Evolutionary conservation across 768 basidiomycete species (phyloP).

Genomic region (Kwoniella pini): DNA sequence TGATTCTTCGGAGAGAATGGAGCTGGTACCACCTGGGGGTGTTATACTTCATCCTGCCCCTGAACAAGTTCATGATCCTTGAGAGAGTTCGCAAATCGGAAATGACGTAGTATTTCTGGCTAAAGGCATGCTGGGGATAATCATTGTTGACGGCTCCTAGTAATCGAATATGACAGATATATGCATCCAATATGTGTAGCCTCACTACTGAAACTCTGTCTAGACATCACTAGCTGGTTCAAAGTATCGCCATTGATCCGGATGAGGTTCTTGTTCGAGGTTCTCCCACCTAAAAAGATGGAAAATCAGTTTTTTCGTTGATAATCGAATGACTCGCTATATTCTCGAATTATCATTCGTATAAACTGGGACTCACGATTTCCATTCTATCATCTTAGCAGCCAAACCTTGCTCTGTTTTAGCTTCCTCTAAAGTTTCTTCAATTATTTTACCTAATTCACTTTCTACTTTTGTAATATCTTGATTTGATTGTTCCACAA

Average conservation of each 20-base stretch:
- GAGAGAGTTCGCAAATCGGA: no score
- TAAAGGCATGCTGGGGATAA: no score
- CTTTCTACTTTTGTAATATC: conserved; percentile 70
- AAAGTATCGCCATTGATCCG: conserved; percentile 73
- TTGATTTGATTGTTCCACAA: conserved; percentile 68
- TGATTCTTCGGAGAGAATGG: no score
- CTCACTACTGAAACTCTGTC: not conserved
- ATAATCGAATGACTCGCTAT: no score
- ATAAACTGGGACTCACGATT: conserved; percentile 67
- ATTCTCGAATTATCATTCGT: no score
- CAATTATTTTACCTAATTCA: conserved; percentile 81
- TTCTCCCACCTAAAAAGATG: conserved; percentile 73
- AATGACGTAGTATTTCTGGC: no score
- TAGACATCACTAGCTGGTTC: conserved; percentile 37
- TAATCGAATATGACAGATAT: no score
- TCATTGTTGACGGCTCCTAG: no score
- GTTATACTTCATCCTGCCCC: no score
- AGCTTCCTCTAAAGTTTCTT: conserved; percentile 79
- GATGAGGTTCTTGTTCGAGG: conserved; percentile 73
- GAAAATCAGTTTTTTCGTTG: not conserved
- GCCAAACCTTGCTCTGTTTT: conserved; percentile 76
- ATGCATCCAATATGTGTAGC: no score
- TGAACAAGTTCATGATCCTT: no score
- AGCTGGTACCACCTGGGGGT: no score
- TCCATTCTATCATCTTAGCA: conserved; percentile 88